phyloP scores from a whole-genome alignment of 2,329 filamentous ascomycete genomes.

The Venturia pyrina region DNA sequence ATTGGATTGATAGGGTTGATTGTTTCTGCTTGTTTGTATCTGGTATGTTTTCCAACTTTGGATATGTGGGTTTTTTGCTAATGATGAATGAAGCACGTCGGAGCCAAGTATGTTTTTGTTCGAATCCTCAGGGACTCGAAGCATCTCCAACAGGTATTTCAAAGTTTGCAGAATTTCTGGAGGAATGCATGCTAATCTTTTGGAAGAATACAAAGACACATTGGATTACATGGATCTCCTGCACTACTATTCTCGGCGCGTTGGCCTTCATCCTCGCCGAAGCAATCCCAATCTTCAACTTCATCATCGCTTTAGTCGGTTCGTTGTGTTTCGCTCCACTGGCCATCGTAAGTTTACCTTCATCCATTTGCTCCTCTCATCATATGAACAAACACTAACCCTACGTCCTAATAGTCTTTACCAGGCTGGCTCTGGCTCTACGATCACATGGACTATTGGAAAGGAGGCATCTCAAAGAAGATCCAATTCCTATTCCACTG shows the following conservation, averaged over 20 bases:
- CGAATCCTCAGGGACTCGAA: conserved; percentile 41
- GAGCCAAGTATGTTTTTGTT: conserved; percentile 47
- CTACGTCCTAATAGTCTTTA: no score
- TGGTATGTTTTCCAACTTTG: conserved; percentile 15
- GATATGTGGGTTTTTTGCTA: background rate
- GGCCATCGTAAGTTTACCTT: conserved; percentile 23
- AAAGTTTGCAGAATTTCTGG: background rate
- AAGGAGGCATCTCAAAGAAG: conserved; percentile 26
- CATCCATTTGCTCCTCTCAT: background rate
- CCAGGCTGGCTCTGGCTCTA: conserved; percentile 43
- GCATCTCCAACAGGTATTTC: conserved; percentile 34
- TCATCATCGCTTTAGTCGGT: conserved; percentile 39
- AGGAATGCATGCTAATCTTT: background rate
- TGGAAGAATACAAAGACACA: conserved; percentile 37
- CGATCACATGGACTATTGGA: conserved; percentile 34
- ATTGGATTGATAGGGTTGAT: conserved; percentile 45
- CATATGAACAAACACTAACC: background rate
- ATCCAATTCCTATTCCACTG: conserved; percentile 32
- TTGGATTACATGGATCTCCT: conserved; percentile 42
- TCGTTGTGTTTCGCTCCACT: conserved; percentile 43
- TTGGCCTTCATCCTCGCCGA: conserved; percentile 42
- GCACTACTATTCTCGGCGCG: conserved; percentile 32
- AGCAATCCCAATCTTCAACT: conserved; percentile 48
- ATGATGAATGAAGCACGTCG: conserved; percentile 29
- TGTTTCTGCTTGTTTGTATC: conserved; percentile 38